Evolutionary conservation across 805 yeast genomes (phyloP), one percentile per base, ranked within the genome.

Genomic region (Cyberlindnera suaveolens): DNA sequence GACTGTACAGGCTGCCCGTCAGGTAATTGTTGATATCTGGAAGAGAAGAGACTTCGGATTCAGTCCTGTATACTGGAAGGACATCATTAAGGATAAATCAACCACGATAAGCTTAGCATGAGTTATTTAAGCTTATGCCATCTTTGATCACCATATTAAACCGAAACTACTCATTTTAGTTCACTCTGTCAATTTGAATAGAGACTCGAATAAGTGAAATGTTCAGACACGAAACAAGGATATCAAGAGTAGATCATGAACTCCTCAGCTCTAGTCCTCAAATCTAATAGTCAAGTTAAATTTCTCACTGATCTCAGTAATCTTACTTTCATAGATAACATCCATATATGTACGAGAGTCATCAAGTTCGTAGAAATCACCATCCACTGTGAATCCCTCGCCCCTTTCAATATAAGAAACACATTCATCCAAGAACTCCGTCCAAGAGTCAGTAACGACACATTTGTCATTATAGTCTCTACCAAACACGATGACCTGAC

Each of bases 401-500:
- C 40, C 40, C 30, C 15, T 15, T 38, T 38, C 40, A 19, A 38
- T 31, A 31, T 7, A 31, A 13, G 30, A 13, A 8, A 38, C 17
- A 19, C 34, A 38, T 16, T 20, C 36, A 18, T 31, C 35, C 17
- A 91, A 65, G 61, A 93, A 93, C 56, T 85, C 91, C 14, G 95
- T 95, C 82, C 95, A 91, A 43, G 82, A 84, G 40, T 80, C 77
- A 15, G 97, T 95, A 43, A 93, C 70, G 33, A 85, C 90, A 63
- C 77, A 88, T 60, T 93, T 93, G 33, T 85, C 78, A 66, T 93
- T 97, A 60, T 81, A 91, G 51, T 91, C 98, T 58, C 97, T 80
- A 31, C 99, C 99, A 63, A 86, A 91, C 43, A 89, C 60, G 48
- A 91, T 91, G 17, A 93, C 82, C 66, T 91, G 99, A 33, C 98